Percentiles rank a stretch among this genome's conserved stretches.
These are phyloP conservation scores for Vigna radiata DNA, from an alignment of 306 rosid genomes.

Conservation along the genomic window DNA sequence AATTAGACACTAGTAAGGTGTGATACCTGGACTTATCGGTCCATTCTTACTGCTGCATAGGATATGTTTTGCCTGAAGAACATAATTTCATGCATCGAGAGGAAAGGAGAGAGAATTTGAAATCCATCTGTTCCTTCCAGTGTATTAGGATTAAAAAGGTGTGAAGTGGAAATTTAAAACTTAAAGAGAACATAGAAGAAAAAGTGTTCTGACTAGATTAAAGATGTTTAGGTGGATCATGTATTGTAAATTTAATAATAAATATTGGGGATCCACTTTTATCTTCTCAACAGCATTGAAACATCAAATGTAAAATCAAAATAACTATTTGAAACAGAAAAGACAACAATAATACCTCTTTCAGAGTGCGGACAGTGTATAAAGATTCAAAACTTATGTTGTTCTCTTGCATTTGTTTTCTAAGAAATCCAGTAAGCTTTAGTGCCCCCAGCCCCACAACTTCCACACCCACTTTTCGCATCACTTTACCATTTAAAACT, in stretches of 20 bases:
- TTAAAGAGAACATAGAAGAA: not conserved
- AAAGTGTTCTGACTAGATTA: slow-evolving; percentile 21
- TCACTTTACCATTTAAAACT: slow-evolving; percentile 84
- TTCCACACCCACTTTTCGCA: slow-evolving; percentile 90
- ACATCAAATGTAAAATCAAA: slow-evolving; percentile 20
- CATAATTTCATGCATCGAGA: no score
- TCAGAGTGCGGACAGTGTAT: slow-evolving; percentile 78
- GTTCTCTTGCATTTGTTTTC: slow-evolving; percentile 72
- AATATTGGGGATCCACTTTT: slow-evolving; percentile 20
- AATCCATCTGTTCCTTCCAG: not conserved
- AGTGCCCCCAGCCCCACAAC: slow-evolving; percentile 85
- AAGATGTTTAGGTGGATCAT: not conserved
- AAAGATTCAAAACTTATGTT: slow-evolving; percentile 68
- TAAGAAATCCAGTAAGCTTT: slow-evolving; percentile 76
- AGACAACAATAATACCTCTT: slow-evolving; percentile 67
- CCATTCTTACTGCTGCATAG: no score
- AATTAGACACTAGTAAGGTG: no score
- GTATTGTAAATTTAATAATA: slow-evolving; percentile 7
- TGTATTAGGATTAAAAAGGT: not conserved
- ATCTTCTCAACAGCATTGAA: slow-evolving; percentile 26
- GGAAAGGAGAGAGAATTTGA: not conserved
- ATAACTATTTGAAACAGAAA: slow-evolving; percentile 32
- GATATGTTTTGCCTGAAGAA: no score
- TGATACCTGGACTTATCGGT: no score
- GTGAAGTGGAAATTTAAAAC: slow-evolving; percentile 13